Base-by-base conservation (phyloP, 2,329 filamentous ascomycete genomes). In the Clonostachys chloroleuca region DNA sequence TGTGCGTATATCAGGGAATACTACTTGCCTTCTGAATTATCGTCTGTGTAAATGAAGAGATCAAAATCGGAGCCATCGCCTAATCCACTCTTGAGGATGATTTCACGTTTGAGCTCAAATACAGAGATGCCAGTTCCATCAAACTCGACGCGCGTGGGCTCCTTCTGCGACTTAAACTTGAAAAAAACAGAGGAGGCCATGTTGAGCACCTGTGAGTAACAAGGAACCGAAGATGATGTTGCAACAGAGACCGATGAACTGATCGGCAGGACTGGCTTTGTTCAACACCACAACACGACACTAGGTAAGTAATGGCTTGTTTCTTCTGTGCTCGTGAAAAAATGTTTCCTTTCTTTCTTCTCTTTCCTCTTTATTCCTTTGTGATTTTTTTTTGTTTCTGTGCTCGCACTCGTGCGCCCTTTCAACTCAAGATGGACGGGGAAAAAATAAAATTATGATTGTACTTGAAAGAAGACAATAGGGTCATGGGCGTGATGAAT, bases 131-230 rank as follows among this genome's bases (percentile, higher is more conserved):
- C 90, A 59, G 92, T 96, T 64, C 94, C 94, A 70, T 99, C 92
- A 68, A 99, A 97, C 63, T 92, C 89, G 60, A 99, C 91, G 63
- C 92, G 84, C 49, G 90, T 90, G 51, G 91, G 89, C 65, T 97
- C 94, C 74, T 91, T 96, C 66, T 95, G 91, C 58, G 92, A 97
- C 74, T 96, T 97, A 85, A 99, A 99, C 74, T 96, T 96, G 88
- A 96, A 99, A 73, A 96, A 97, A 64, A 99, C 94, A 56, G 92
- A 97, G 48, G 94, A 96, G 65, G 90, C 83, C 92, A 96, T 96
- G 62, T 62, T 20, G 20, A 42, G 24, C 24, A 30, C 24, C 24
- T 30, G 24, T 30, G 24, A 30, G 24, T 10, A 30, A 30, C 24
- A 10, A 30, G 24, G 24, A 30, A 30, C 24, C 9, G 24, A 30